Evolutionary conservation across 371 early-diverging fungal species (phyloP).

Genomic region (Mortierella sp.): DNA sequence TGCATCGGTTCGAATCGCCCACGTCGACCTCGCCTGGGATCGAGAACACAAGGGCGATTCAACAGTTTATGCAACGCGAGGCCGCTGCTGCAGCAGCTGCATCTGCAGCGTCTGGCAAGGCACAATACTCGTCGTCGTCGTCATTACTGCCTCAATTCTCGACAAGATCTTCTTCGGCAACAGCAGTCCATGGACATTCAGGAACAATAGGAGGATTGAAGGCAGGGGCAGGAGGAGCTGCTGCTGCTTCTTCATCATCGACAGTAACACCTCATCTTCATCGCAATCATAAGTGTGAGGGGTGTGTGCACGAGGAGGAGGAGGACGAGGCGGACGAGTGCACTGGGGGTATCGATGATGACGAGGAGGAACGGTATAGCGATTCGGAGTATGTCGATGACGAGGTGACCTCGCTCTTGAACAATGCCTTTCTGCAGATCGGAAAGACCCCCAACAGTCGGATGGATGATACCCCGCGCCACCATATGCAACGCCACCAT

Average conservation of each 20-base stretch:
- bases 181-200: neutral
- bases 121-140: neutral
- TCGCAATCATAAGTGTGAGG: conserved; percentile 11
- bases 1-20: conserved; percentile 39
- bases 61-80: conserved; percentile 45
- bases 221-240: neutral
- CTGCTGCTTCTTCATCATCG: conserved; percentile 1
- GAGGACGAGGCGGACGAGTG: conserved; percentile 4
- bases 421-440: conserved; percentile 55
- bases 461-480: conserved; percentile 23
- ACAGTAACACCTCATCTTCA: neutral
- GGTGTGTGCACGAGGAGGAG: conserved; percentile 27
- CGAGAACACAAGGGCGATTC: conserved; percentile 34
- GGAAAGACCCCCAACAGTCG: conserved; percentile 46
- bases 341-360: neutral
- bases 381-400: conserved; percentile 57
- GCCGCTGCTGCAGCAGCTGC: neutral
- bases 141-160: neutral
- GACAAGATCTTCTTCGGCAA: neutral
- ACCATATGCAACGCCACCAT: neutral
- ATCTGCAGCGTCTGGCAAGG: neutral
- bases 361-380: conserved; percentile 38
- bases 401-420: conserved; percentile 44
- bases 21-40: conserved; percentile 36
- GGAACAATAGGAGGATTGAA: neutral